phyloP scores from a whole-genome alignment of 352 stramenopile genomes.

The Globisporangium recalcitrans region DNA sequence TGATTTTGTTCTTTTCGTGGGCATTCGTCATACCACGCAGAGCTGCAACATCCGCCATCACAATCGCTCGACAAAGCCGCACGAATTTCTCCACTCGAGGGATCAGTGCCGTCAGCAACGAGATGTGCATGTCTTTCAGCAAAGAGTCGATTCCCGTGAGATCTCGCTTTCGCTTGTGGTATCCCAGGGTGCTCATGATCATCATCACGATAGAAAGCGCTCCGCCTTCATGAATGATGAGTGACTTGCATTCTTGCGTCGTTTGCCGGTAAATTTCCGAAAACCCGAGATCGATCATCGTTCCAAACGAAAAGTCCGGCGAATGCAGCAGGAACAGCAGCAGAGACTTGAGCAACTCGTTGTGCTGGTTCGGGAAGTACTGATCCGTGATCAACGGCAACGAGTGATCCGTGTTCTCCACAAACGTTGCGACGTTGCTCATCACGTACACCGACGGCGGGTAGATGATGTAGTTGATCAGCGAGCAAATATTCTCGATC shows the following conservation, averaged over 20 bases:
- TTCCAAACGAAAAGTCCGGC: conserved; percentile 66
- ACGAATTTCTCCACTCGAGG: conserved; percentile 80
- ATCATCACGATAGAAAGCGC: conserved; percentile 86
- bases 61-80: conserved; percentile 59
- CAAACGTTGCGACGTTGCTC: conserved; percentile 77
- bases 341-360: conserved; percentile 78
- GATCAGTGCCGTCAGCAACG: conserved; percentile 45
- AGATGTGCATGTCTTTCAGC: conserved; percentile 41
- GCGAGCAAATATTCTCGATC: conserved; percentile 81
- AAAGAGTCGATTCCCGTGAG: conserved; percentile 61
- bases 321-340: conserved; percentile 58
- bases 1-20: conserved; percentile 28
- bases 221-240: conserved; percentile 72
- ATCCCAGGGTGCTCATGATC: conserved; percentile 78
- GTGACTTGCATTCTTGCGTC: conserved; percentile 40
- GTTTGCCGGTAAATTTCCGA: conserved; percentile 72
- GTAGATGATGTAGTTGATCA: conserved; percentile 86
- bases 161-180: conserved; percentile 82
- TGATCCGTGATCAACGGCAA: conserved; percentile 83
- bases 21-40: conserved; percentile 43
- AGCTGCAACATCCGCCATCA: conserved; percentile 42
- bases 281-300: conserved; percentile 75
- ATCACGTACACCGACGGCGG: conserved; percentile 84
- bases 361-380: conserved; percentile 71
- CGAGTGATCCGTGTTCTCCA: conserved; percentile 78